A percentile compares a stretch with the other conserved stretches of the same genome.
phyloP scores from a whole-genome alignment of 257 asterid species.

The Rhazya stricta region DNA sequence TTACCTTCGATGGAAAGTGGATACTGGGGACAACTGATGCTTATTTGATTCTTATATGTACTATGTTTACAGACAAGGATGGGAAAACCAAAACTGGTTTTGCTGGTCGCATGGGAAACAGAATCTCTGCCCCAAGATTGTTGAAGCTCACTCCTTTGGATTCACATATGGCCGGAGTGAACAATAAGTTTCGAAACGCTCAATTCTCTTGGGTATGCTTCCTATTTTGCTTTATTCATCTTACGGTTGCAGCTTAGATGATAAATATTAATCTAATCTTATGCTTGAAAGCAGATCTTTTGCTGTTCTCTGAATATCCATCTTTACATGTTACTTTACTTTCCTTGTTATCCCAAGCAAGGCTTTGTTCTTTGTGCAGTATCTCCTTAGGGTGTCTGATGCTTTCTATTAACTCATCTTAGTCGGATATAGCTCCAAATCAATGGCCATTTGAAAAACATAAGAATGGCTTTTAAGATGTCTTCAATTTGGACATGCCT shows the following conservation, averaged over 20 bases:
- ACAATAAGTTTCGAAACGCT: conserved; percentile 72
- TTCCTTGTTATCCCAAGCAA: not conserved
- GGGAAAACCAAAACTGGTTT: conserved; percentile 82
- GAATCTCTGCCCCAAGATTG: conserved; percentile 81
- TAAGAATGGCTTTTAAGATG: not conserved
- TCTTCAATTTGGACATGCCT: not conserved
- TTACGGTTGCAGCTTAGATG: not conserved
- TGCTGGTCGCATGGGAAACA: conserved; percentile 89
- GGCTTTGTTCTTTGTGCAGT: not conserved
- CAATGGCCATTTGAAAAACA: not conserved
- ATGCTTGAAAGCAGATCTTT: not conserved
- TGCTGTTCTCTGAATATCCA: not conserved
- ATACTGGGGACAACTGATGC: conserved; percentile 88
- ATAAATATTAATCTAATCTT: not conserved
- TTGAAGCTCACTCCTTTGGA: conserved; percentile 78
- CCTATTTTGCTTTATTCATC: conserved; percentile 17
- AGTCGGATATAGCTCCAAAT: not conserved
- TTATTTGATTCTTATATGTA: conserved; percentile 77
- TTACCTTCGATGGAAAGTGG: conserved; percentile 96
- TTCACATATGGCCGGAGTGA: conserved; percentile 80
- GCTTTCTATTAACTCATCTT: not conserved
- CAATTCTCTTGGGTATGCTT: conserved; percentile 96
- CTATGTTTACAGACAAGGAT: conserved; percentile 73
- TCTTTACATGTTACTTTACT: not conserved
- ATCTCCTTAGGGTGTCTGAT: not conserved